Conservation (phyloP, 345 rosid genomes). For the Stellera chamaejasme region DNA sequence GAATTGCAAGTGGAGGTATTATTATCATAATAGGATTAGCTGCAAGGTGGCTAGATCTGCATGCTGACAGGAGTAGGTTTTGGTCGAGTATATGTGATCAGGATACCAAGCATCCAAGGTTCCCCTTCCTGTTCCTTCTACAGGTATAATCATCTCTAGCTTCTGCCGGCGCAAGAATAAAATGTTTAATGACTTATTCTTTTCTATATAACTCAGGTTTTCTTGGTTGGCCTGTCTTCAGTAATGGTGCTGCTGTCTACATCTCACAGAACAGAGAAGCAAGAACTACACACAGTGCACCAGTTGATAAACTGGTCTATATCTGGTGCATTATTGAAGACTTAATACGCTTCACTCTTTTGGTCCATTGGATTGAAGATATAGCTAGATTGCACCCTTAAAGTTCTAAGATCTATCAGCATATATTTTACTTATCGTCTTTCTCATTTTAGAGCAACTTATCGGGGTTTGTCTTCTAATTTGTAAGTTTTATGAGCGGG, state of each 20-base stretch:
- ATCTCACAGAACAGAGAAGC: conserved; percentile 80
- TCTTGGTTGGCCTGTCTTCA: conserved; percentile 74
- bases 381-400: not conserved
- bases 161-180: conserved; percentile 8
- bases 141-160: conserved; percentile 41
- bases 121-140: conserved; percentile 50
- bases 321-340: conserved; percentile 43
- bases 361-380: not conserved
- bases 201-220: conserved; percentile 36
- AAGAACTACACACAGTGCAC: conserved; percentile 65
- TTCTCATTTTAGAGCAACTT: conserved; percentile 4
- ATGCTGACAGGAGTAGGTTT: conserved; percentile 57
- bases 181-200: not conserved
- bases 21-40: conserved; percentile 51
- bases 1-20: conserved; percentile 75
- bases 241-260: conserved; percentile 77
- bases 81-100: conserved; percentile 59
- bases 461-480: not conserved
- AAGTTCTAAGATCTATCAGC: not conserved
- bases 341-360: conserved; percentile 3
- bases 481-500: not conserved
- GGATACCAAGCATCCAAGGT: conserved; percentile 34
- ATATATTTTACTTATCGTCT: not conserved
- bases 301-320: conserved; percentile 77
- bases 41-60: conserved; percentile 69